Evolutionary conservation across 2,329 filamentous ascomycete genomes (phyloP).

Genomic region (Pseudocercospora cruenta): DNA sequence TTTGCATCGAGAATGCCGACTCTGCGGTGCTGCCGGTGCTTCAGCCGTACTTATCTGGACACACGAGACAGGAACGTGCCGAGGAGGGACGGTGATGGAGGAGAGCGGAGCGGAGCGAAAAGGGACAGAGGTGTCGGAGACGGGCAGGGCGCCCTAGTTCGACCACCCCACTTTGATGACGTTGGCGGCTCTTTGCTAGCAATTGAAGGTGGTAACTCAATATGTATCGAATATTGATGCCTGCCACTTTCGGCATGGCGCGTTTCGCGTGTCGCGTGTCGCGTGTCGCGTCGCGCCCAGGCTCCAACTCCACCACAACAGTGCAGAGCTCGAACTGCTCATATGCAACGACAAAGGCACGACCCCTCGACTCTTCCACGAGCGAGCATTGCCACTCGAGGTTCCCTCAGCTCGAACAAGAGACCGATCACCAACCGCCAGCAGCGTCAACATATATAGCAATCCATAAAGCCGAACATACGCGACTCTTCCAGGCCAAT

Average conservation of each 20-base stretch:
- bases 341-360: not conserved
- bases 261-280: too few species aligned
- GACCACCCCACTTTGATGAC: not conserved
- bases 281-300: not conserved
- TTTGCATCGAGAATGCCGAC: not conserved
- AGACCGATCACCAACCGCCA: not conserved
- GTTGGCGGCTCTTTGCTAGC: not conserved
- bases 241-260: not conserved
- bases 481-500: not conserved
- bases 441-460: not conserved
- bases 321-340: slow-evolving; percentile 5
- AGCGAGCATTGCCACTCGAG: not conserved
- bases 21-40: slow-evolving; percentile 10
- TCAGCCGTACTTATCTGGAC: not conserved
- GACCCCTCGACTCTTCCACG: not conserved
- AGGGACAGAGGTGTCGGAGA: not conserved
- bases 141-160: not conserved
- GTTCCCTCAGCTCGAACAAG: too few species aligned
- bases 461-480: not conserved
- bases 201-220: not conserved
- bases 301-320: slow-evolving; percentile 9
- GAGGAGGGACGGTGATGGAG: not conserved
- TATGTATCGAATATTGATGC: not conserved
- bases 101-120: not conserved
- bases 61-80: not conserved